These are phyloP conservation scores for Colletotrichum musae DNA, from an alignment of 2,329 filamentous ascomycete species.

Conservation along the genomic window DNA sequence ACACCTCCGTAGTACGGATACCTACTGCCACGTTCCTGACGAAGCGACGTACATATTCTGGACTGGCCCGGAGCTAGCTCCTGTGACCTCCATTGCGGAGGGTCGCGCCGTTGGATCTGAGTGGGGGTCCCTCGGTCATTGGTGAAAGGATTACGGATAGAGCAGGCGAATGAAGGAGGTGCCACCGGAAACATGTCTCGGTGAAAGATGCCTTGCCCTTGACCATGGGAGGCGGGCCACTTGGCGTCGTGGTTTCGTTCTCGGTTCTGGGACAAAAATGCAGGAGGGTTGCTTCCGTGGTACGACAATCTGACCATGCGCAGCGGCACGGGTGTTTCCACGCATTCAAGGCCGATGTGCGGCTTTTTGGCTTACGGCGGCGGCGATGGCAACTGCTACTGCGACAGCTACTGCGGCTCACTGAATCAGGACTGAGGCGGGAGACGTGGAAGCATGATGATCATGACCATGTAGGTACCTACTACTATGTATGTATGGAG, in stretches of 20 bases:
- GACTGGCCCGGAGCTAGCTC: not conserved
- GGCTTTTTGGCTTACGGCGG: not conserved
- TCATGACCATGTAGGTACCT: too few relatives aligned
- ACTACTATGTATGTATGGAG: too few relatives aligned
- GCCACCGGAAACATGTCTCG: constrained; percentile 14
- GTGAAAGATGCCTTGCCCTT: constrained; percentile 12
- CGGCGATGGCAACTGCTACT: too few relatives aligned
- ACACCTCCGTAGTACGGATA: too few relatives aligned
- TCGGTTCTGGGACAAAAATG: not conserved
- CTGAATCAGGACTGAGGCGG: too few relatives aligned
- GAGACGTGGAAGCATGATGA: too few relatives aligned
- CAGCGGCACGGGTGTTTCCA: not conserved
- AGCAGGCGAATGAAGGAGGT: constrained; percentile 11
- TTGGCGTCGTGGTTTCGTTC: not conserved
- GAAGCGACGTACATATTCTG: too few relatives aligned
- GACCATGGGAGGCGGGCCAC: constrained; percentile 3
- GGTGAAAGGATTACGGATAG: not conserved
- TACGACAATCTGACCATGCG: constrained; percentile 23
- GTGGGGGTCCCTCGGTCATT: constrained; percentile 26
- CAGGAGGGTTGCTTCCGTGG: constrained; percentile 1
- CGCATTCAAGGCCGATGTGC: not conserved
- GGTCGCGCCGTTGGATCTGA: constrained; percentile 3
- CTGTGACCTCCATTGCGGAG: constrained; percentile 1
- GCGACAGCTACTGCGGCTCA: too few relatives aligned
- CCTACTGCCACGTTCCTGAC: too few relatives aligned